A percentile compares a stretch with the other conserved stretches of the same genome.
These are phyloP conservation scores for Prunella vulgaris DNA, from an alignment of 257 asterid species.

Conservation along the genomic window DNA sequence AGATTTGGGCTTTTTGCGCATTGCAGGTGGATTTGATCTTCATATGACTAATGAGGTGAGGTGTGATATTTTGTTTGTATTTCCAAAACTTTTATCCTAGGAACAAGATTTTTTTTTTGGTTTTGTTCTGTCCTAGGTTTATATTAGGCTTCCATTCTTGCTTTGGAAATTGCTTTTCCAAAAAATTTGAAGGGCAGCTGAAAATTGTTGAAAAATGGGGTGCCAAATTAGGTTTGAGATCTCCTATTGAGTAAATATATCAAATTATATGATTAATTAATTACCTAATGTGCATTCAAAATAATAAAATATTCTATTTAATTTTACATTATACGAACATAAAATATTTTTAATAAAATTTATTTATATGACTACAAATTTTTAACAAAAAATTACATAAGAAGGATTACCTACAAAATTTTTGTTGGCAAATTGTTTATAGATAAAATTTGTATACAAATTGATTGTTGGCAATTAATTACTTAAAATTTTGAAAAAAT, in stretches of 20 bases:
- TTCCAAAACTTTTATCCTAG: conserved; percentile 7
- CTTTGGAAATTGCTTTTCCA: not conserved
- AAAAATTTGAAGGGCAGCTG: not conserved
- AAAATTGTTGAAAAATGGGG: not conserved
- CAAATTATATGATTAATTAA: not conserved
- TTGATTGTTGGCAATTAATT: too few relatives aligned
- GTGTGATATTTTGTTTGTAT: conserved; percentile 22
- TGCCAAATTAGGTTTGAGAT: not conserved
- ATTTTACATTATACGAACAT: too few relatives aligned
- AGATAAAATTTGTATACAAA: too few relatives aligned
- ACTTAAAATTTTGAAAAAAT: too few relatives aligned
- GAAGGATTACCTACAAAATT: too few relatives aligned
- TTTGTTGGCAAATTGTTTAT: too few relatives aligned
- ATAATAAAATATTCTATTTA: not conserved
- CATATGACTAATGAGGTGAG: not conserved
- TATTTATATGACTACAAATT: too few relatives aligned
- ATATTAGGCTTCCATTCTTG: conserved; percentile 1
- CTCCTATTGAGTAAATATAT: not conserved
- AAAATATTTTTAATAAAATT: too few relatives aligned
- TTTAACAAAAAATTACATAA: too few relatives aligned
- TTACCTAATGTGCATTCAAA: not conserved
- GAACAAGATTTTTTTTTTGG: not conserved
- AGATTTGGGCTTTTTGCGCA: conserved; percentile 23
- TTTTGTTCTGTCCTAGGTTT: conserved; percentile 20
- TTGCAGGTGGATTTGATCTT: conserved; percentile 22